Base-by-base conservation (phyloP, 2,329 filamentous ascomycete species). In the Coccinonectria pachysandricola region DNA sequence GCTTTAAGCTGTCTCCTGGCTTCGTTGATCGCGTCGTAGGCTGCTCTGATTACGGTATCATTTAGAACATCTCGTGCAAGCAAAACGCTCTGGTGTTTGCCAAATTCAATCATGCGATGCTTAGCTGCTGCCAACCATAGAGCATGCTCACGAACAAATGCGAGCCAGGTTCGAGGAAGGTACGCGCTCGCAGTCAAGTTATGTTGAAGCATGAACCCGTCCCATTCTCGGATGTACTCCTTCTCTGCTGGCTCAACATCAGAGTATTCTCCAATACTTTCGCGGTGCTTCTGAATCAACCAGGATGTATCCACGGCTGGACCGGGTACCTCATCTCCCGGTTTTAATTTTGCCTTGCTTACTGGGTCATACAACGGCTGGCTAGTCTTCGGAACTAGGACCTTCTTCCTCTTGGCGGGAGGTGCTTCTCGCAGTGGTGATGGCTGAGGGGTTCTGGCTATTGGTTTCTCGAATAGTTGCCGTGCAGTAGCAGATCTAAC, bases 181-280 rank as follows among this genome's bases (percentile, higher is more conserved):
- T 67, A 71, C 4, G 62, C 60, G 15, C 60, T 59, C 4, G 67
- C 65, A 5, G 64, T 66, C 23, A 73, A 50, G 28, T 59, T 63
- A 37, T 65, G 59, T 22, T 54, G 54, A 7, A 69, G 58, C 23
- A 71, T 62, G 37, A 66, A 72, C 1, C 60, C 56, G 33, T 74
- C 69, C 70, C 70, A 75, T 35, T 68, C 64, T 38, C 60, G 58
- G 29, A 75, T 68, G 31, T 68, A 75, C 34, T 73, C 69, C 44
- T 68, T 70, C 41, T 75, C 70, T 10, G 59, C 53, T 3, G 54
- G 44, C 8, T 62, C 62, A 14, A 75, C 59, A 36, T 75, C 70
- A 7, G 61, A 64, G 40, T 70, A 74, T 35, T 75, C 71, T 15
- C 60, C 56, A 28, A 75, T 63, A 27, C 62, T 65, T 30, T 75